These are phyloP conservation scores for Pyricularia grisea DNA, from an alignment of 2,329 filamentous ascomycete genomes.

Conservation along the genomic window DNA sequence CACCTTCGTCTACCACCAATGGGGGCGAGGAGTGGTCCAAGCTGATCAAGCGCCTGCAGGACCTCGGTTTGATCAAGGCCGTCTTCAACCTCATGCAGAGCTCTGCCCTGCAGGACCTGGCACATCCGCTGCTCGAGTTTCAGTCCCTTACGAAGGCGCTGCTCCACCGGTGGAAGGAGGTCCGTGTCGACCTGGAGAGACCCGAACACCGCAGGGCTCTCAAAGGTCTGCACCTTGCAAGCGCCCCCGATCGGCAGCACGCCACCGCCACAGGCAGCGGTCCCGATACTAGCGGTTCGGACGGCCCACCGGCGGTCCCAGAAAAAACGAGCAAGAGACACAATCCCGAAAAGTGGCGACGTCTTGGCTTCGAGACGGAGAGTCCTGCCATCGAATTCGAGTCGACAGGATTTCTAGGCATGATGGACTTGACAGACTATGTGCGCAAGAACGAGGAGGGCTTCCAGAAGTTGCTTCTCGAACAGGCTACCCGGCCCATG, in stretches of 20 bases:
- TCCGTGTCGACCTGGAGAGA: slow-evolving; percentile 74
- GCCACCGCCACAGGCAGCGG: slow-evolving; percentile 6
- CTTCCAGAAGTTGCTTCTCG: slow-evolving; percentile 84
- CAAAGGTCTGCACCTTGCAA: slow-evolving; percentile 76
- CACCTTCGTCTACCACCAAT: slow-evolving; percentile 21
- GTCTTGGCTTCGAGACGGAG: slow-evolving; percentile 86
- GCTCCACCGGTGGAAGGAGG: slow-evolving; percentile 78
- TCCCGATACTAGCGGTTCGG: slow-evolving; percentile 5
- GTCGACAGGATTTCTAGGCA: slow-evolving; percentile 76
- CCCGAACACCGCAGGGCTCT: slow-evolving; percentile 81
- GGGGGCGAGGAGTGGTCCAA: slow-evolving; percentile 76
- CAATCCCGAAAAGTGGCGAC: slow-evolving; percentile 85
- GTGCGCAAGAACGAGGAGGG: slow-evolving; percentile 85
- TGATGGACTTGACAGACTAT: slow-evolving; percentile 97
- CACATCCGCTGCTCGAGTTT: slow-evolving; percentile 85
- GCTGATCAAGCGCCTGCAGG: slow-evolving; percentile 88
- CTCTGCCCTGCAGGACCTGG: slow-evolving; percentile 80
- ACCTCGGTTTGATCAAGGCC: slow-evolving; percentile 84
- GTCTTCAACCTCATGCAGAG: slow-evolving; percentile 94
- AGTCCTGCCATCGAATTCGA: slow-evolving; percentile 81
- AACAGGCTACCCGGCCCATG: slow-evolving; percentile 68
- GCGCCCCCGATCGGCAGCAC: slow-evolving; percentile 53
- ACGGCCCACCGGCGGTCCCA: slow-evolving; percentile 20
- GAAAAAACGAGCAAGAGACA: slow-evolving; percentile 61
- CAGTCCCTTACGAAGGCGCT: slow-evolving; percentile 85